A percentile compares a stretch with the other conserved stretches of the same genome.
Conservation (phyloP, 129 eudicot genomes). For the Sambucus nigra region DNA sequence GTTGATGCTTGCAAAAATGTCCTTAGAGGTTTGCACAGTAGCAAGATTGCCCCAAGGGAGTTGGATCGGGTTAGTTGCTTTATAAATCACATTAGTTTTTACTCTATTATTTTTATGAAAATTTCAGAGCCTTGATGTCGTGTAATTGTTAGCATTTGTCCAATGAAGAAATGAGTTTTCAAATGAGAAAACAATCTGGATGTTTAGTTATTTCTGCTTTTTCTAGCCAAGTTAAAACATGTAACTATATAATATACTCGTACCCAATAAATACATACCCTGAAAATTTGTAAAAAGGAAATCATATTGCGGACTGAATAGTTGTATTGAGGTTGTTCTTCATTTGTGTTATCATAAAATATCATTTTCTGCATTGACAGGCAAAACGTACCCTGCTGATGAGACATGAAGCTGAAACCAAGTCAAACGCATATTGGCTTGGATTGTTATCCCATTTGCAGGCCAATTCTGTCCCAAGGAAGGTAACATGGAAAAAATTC, state of each 20-base stretch:
- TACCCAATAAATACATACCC: neutral
- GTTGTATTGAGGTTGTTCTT: neutral
- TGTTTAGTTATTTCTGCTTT: neutral
- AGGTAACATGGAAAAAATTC: constrained; percentile 33
- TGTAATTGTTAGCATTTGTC: neutral
- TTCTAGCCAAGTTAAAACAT: neutral
- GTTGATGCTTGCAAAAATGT: constrained; percentile 98
- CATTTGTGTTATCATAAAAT: neutral
- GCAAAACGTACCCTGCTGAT: constrained; percentile 82
- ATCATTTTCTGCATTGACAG: constrained; percentile 29
- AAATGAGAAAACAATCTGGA: neutral
- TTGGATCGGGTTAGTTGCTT: constrained; percentile 77
- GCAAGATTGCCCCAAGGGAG: constrained; percentile 70
- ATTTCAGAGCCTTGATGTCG: neutral
- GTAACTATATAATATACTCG: neutral
- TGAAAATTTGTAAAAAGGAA: neutral
- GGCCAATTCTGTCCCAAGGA: constrained; percentile 88
- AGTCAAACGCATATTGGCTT: constrained; percentile 97
- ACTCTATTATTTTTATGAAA: neutral
- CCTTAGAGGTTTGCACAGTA: constrained; percentile 81
- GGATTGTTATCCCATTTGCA: constrained; percentile 92
- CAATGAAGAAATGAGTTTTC: neutral
- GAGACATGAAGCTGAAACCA: constrained; percentile 97
- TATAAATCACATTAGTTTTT: neutral
- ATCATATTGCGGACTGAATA: neutral